Base-by-base conservation (phyloP, 129 eudicot genomes). In the Flaveria trinervia region DNA sequence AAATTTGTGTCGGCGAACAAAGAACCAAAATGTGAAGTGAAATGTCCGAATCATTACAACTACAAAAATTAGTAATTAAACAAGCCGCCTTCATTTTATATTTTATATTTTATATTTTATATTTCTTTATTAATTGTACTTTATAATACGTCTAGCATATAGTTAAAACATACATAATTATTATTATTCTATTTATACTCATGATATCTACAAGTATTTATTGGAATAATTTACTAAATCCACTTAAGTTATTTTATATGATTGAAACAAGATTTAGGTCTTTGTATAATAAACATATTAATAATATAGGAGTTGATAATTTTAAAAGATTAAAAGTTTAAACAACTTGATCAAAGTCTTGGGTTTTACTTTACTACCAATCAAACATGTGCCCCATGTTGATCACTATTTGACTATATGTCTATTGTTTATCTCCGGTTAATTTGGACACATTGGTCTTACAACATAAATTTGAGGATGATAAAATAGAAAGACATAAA, bases 1-100 rank as follows among this genome's bases (percentile, higher is more conserved):
- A 54, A 33, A n/a, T 33, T 54, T 51, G 76, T 72, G 76, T 72
- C 66, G 76, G 76, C 20, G 51, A 26, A 71, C 51, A 71, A 71
- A 71, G 62, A 28, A 55, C 76, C 65, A 51, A 51, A 51, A 71
- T 50, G 26, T 23, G 62, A 71, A 71, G 22, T n/a, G 76, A 56
- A 16, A 72, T 54, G 76, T 54, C 76, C 33, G 16, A 33, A 72
- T 72, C 76, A 54, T 72, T 72, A 33, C 65, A n/a, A 16, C 48
- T 18, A 52, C 48, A 15, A 17, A 18, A 17, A 71, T 72, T 54
- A 52, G 51, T 54, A 72, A 71, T n/a, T 41, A 41, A 30, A 30
- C 43, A 64, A 33, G 69, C 46, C 69, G 22, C 69, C 69, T 64
- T 64, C 22, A 30, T 64, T 28, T 15, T 28, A 64, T 60, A 60